Base-by-base conservation (phyloP, 1,284 basidiomycete species). In the Rhodotorula sp. region DNA sequence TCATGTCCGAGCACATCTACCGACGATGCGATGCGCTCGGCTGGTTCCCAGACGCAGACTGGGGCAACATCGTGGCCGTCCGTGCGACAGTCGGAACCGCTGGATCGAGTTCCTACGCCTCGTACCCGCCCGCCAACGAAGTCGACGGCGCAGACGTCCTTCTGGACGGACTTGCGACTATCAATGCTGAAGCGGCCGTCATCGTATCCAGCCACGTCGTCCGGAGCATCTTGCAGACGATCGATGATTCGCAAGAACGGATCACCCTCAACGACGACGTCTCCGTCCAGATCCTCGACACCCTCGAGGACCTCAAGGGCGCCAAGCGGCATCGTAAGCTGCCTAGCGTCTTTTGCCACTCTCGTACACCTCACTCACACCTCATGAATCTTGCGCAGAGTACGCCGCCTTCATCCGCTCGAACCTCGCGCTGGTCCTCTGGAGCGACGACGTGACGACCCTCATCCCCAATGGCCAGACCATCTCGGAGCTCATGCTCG, bases 51-150 rank as follows among this genome's bases (percentile, higher is more conserved):
- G 68, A 69, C 47, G 62, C 50, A 5, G 56, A 62, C 28, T 69
- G 60, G 60, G 68, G 68, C 59, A 65, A 69, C 64, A 54, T 69
- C 47, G 68, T 69, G n/a, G 68, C 68, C 20, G 68, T 69, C 6
- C 63, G 68, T 7, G 62, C 68, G 34, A 24, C 50, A 13, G 64
- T 69, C 51, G 68, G 64, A 26, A 65, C 56, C 11, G 64, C 64
- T 6, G 68, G 68, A 34, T 55, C 53, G 5, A 65, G 64, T 2
- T 55, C 64, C 30, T 69, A 59, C 56, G 68, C 64, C 4, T 65
- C 68, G 28, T 69, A 69, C 44, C 68, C 68, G 34, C 60, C 37
- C 18, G 64, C 56, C 0, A 48, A 69, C 30, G 64, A 69, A 24
- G 64, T 69, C 56, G 68, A 69, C 47, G 68, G 68, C 44, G 53